phyloP scores from a whole-genome alignment of 2,329 filamentous ascomycete species.

The Xylariaceae sp. region DNA sequence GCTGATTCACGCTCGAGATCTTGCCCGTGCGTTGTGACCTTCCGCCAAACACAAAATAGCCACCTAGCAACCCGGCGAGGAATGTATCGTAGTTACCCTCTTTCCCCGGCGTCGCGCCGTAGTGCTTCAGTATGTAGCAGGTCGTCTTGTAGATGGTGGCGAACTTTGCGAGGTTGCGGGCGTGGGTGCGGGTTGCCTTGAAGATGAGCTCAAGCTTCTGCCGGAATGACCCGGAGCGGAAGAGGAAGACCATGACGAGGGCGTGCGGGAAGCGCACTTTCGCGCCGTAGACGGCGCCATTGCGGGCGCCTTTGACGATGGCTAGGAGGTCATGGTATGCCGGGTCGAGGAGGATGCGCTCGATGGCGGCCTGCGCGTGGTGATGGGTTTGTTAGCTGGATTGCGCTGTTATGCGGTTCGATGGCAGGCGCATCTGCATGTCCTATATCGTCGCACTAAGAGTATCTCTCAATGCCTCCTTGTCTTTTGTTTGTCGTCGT shows the following conservation, averaged over 20 bases:
- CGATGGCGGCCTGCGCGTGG: constrained; percentile 57
- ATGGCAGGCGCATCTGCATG: no score
- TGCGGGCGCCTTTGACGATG: constrained; percentile 88
- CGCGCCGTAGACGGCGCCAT: constrained; percentile 92
- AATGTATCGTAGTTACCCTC: constrained; percentile 73
- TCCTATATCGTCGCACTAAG: no score
- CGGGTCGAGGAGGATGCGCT: constrained; percentile 76
- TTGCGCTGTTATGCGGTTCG: not conserved
- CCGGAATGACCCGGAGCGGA: constrained; percentile 82
- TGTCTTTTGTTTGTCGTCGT: not conserved
- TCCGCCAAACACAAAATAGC: constrained; percentile 85
- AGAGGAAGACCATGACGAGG: constrained; percentile 96
- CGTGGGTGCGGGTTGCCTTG: constrained; percentile 84
- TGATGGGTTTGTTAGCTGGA: not conserved
- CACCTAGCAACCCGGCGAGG: constrained; percentile 80
- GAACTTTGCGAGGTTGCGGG: constrained; percentile 86
- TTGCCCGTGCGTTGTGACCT: constrained; percentile 59
- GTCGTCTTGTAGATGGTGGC: constrained; percentile 84
- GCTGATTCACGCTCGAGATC: constrained; percentile 81
- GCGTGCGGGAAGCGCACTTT: constrained; percentile 99
- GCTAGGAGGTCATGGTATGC: constrained; percentile 80
- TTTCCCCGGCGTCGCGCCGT: constrained; percentile 54
- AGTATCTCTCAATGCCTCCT: not conserved
- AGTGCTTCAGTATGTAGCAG: constrained; percentile 70
- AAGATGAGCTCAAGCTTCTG: constrained; percentile 76